A percentile compares a stretch with the other conserved stretches of the same genome.
These are phyloP conservation scores for Gossypium trilobum DNA, from an alignment of 441 rosid species.

Conservation along the genomic window DNA sequence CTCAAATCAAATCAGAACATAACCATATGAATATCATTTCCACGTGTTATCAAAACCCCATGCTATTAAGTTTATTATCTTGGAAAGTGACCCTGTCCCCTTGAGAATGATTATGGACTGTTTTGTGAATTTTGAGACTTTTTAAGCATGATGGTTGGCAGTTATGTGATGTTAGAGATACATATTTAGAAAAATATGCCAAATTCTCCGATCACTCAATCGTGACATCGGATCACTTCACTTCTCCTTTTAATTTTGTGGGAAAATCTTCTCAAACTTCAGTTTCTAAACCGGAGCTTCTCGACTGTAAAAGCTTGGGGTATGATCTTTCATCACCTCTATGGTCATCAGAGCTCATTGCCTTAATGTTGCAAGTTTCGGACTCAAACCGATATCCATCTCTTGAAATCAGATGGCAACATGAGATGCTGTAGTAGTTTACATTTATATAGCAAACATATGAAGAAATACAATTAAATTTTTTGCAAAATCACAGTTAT, in stretches of 20 bases:
- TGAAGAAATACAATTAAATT: not conserved
- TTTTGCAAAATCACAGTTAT: not conserved
- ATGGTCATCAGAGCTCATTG: constrained; percentile 35
- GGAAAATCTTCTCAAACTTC: not conserved
- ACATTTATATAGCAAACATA: no score
- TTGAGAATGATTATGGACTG: no score
- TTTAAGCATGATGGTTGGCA: no score
- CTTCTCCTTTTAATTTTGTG: not conserved
- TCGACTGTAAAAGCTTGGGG: no score
- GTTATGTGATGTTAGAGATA: no score
- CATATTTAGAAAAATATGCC: not conserved
- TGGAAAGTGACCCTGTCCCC: not conserved
- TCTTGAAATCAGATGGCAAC: not conserved
- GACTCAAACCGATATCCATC: constrained; percentile 7
- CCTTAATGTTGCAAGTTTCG: constrained; percentile 29
- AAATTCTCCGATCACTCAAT: not conserved
- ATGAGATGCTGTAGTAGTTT: not conserved
- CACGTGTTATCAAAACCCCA: not conserved
- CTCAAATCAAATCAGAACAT: not conserved
- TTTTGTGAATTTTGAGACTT: no score
- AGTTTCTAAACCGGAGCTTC: not conserved
- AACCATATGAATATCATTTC: not conserved
- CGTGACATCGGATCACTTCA: not conserved
- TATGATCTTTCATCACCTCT: constrained; percentile 26
- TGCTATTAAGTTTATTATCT: not conserved